phyloP scores from a whole-genome alignment of 176 grass and related monocot species.

The Luzula sylvatica region DNA sequence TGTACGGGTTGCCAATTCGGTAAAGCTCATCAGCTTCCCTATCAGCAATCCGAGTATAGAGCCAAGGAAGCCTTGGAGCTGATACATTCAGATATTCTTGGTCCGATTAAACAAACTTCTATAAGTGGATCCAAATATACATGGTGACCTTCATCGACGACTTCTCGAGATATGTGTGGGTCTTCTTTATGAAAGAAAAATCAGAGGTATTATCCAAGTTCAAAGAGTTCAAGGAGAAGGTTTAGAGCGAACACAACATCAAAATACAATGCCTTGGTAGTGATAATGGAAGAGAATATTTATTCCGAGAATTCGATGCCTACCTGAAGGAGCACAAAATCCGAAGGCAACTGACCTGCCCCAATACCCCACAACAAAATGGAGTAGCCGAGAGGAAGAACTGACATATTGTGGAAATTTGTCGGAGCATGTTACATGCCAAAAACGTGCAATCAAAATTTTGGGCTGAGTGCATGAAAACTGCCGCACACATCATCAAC shows the following conservation, averaged over 20 bases:
- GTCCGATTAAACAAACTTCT: too few relatives aligned
- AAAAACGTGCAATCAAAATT: too few relatives aligned
- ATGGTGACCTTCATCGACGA: not conserved
- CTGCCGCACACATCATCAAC: conserved; percentile 1
- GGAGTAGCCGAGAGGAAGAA: too few relatives aligned
- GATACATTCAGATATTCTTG: conserved; percentile 15
- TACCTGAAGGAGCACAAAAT: conserved; percentile 12
- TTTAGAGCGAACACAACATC: conserved; percentile 1
- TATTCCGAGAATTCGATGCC: conserved; percentile 2
- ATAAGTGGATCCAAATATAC: not conserved
- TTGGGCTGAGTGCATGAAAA: conserved; percentile 12
- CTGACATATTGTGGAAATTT: not conserved
- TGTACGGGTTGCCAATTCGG: conserved; percentile 8
- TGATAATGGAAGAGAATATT: conserved; percentile 18
- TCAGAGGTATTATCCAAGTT: conserved; percentile 7
- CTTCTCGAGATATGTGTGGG: conserved; percentile 1
- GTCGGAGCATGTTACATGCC: conserved; percentile 5
- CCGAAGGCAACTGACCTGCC: not conserved
- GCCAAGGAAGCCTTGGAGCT: conserved; percentile 9
- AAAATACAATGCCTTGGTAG: not conserved
- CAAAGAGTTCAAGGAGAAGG: conserved; percentile 16
- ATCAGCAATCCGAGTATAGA: not conserved
- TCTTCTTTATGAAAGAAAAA: too few relatives aligned
- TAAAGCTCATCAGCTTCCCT: conserved; percentile 12
- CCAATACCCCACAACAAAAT: conserved; percentile 19